These are phyloP conservation scores for Xylaria sp. DNA, from an alignment of 2,329 filamentous ascomycete genomes.

Conservation along the genomic window DNA sequence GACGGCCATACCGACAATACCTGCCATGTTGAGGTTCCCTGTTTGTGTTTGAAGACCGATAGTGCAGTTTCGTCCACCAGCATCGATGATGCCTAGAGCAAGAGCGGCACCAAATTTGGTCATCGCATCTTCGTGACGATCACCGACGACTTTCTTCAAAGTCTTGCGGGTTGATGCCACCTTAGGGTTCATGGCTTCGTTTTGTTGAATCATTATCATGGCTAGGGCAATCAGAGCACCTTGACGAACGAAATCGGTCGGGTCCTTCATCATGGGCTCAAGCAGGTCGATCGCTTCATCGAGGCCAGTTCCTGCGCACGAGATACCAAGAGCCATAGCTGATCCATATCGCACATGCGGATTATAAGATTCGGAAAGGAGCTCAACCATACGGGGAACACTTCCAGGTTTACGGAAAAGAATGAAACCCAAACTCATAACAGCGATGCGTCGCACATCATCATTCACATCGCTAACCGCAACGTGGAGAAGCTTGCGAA, in stretches of 20 bases:
- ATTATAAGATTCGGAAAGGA: conserved; percentile 98
- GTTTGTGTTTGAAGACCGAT: conserved; percentile 98
- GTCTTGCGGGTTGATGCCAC: conserved; percentile 89
- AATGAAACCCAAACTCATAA: conserved; percentile 98
- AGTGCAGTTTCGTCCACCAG: conserved; percentile 96
- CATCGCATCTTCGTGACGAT: conserved; percentile 98
- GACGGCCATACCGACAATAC: conserved; percentile 95
- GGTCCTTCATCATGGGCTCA: conserved; percentile 99
- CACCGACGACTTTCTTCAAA: conserved; percentile 89
- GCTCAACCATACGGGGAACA: conserved; percentile 97
- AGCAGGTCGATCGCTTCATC: conserved; percentile 96
- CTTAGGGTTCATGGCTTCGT: conserved; percentile 98
- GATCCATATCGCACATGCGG: conserved; percentile 97
- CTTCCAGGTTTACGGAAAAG: conserved; percentile 97
- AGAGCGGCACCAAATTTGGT: conserved; percentile 97
- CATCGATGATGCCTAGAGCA: conserved; percentile 95
- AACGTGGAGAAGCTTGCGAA: conserved; percentile 91
- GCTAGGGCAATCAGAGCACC: conserved; percentile 91
- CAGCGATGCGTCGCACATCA: conserved; percentile 92
- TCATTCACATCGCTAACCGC: conserved; percentile 98
- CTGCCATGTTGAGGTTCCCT: conserved; percentile 97
- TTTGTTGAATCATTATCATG: conserved; percentile 99
- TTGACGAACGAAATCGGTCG: conserved; percentile 96
- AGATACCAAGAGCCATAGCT: conserved; percentile 97
- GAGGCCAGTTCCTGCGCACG: conserved; percentile 92